Evolutionary conservation across 192 early-diverging fungal species (phyloP).

Genomic region (Polychytrium aggregatum): DNA sequence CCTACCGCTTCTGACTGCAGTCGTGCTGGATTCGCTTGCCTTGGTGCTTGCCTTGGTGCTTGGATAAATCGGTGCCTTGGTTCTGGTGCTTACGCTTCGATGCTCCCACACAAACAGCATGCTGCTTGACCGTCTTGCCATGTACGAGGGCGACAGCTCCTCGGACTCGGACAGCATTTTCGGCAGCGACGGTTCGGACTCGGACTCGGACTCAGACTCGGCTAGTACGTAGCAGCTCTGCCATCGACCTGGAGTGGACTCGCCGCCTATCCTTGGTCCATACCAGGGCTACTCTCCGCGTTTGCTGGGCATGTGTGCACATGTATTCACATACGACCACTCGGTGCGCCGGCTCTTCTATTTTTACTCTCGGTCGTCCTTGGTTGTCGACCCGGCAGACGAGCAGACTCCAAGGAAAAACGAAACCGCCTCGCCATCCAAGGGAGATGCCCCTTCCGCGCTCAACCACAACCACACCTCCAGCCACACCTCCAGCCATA

Average conservation of each 20-base stretch:
- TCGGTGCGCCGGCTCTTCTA: background rate
- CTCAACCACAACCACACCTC: no score
- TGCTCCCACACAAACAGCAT: slow-evolving; percentile 1
- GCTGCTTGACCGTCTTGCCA: slow-evolving; percentile 10
- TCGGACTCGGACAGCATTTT: slow-evolving; percentile 8
- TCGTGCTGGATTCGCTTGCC: background rate
- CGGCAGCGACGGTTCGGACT: slow-evolving; percentile 7
- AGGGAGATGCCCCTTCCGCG: no score
- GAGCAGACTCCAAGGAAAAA: background rate
- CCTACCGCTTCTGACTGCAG: background rate
- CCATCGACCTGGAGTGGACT: no score
- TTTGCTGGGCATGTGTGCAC: background rate
- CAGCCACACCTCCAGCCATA: no score
- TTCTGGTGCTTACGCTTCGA: no score
- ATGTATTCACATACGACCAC: background rate
- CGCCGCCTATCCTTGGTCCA: background rate
- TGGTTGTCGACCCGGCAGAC: background rate
- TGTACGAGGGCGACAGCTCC: slow-evolving; percentile 5
- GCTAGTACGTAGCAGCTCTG: background rate
- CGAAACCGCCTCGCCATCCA: no score
- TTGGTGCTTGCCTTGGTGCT: no score
- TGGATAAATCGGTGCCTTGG: no score
- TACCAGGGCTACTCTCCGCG: background rate
- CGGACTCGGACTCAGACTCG: slow-evolving; percentile 2
- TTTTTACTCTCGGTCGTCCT: background rate